Evolutionary conservation across 257 asterid genomes (phyloP).

Genomic region (Ajuga chamaepitys): DNA sequence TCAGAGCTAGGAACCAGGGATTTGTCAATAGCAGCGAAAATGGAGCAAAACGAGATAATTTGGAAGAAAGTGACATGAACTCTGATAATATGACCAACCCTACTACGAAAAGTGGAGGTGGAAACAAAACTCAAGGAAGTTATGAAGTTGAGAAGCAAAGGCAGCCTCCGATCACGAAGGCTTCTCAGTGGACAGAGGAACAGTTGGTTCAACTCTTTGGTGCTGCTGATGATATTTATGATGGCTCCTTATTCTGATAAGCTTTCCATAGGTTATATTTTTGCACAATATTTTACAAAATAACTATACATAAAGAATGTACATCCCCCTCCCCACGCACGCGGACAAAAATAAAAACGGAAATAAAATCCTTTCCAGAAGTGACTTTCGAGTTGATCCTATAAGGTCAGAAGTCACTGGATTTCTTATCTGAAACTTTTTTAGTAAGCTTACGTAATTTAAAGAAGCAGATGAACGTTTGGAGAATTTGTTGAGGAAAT

Average conservation of each 20-base stretch:
- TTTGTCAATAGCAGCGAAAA: constrained; percentile 2
- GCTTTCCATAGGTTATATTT: not conserved
- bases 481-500: no score
- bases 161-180: constrained; percentile 27
- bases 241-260: constrained; percentile 15
- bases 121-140: constrained; percentile 18
- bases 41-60: constrained; percentile 12
- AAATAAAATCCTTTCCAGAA: not conserved
- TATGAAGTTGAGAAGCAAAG: constrained; percentile 27
- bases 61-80: constrained; percentile 8
- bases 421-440: no score
- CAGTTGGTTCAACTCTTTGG: constrained; percentile 71
- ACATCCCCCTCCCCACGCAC: not conserved
- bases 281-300: not conserved
- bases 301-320: no score
- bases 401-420: no score
- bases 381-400: not conserved
- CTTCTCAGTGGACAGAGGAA: constrained; percentile 75
- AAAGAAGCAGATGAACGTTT: no score
- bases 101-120: constrained; percentile 6
- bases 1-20: constrained; percentile 9
- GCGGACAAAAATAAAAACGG: no score
- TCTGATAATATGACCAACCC: constrained; percentile 4
- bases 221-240: constrained; percentile 45
- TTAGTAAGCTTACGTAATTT: no score